Percentiles rank a stretch among this genome's conserved stretches.
Evolutionary conservation across 352 stramenopile species (phyloP).

Genomic region (Globisporangium alternatum): DNA sequence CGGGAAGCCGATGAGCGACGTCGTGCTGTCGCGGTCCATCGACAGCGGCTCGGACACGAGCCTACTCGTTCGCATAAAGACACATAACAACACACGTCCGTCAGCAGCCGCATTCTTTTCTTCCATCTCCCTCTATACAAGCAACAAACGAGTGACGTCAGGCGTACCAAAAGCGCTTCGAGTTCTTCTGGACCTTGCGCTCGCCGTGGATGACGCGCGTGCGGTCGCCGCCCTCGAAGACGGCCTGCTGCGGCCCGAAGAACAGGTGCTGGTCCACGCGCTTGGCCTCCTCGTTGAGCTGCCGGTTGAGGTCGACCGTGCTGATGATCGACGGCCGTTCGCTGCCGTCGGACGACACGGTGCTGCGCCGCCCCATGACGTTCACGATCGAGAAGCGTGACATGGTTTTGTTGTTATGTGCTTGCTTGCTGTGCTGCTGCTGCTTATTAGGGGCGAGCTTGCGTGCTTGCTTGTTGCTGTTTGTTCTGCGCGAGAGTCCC

Average conservation of each 20-base stretch:
- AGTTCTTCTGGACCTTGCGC: slow-evolving; percentile 85
- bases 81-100: neutral
- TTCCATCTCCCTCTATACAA: neutral
- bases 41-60: slow-evolving; percentile 82
- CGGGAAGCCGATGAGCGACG: slow-evolving; percentile 64
- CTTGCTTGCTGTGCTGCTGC: neutral
- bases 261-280: slow-evolving; percentile 73
- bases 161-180: slow-evolving; percentile 63
- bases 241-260: slow-evolving; percentile 67
- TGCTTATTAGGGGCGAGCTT: slow-evolving; percentile 7
- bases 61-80: slow-evolving; percentile 23
- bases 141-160: neutral
- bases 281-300: slow-evolving; percentile 65
- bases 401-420: slow-evolving; percentile 28
- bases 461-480: neutral
- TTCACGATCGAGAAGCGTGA: slow-evolving; percentile 81
- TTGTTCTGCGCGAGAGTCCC: slow-evolving; percentile 5
- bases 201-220: slow-evolving; percentile 84
- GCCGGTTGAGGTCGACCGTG: slow-evolving; percentile 62
- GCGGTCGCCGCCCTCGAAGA: slow-evolving; percentile 75
- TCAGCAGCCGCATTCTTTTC: neutral
- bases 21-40: slow-evolving; percentile 77
- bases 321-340: slow-evolving; percentile 73
- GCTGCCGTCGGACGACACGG: slow-evolving; percentile 45
- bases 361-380: slow-evolving; percentile 50